phyloP scores from a whole-genome alignment of 345 rosid genomes.

The Leavenworthia alabamica region DNA sequence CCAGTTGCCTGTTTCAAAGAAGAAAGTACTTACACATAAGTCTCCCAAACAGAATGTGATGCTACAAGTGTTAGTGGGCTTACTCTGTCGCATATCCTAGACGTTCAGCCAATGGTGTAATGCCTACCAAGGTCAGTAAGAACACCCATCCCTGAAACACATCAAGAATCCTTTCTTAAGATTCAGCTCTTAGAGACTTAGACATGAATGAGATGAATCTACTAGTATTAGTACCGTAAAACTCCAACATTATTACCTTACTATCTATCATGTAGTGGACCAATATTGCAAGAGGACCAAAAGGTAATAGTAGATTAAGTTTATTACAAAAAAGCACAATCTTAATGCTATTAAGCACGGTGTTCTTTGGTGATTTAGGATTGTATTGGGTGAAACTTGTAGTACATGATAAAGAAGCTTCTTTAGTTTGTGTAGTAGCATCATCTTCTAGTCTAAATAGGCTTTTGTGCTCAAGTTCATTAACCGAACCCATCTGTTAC shows the following conservation, averaged over 20 bases:
- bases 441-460: conserved; percentile 28
- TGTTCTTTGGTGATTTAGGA: conserved; percentile 29
- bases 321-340: conserved; percentile 67
- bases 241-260: conserved; percentile 69
- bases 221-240: neutral
- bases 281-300: conserved; percentile 86
- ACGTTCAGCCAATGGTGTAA: conserved; percentile 95
- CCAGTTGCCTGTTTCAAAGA: conserved; percentile 68
- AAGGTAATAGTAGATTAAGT: conserved; percentile 72
- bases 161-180: conserved; percentile 2
- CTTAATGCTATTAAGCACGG: conserved; percentile 25
- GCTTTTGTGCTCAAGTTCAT: conserved; percentile 31
- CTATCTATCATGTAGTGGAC: conserved; percentile 49
- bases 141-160: conserved; percentile 87
- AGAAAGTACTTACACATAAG: conserved; percentile 3
- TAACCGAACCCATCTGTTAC: conserved; percentile 33
- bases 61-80: conserved; percentile 29
- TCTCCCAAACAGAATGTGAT: neutral
- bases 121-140: conserved; percentile 77
- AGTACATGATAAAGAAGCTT: conserved; percentile 22
- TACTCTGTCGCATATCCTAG: conserved; percentile 99
- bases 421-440: conserved; percentile 14
- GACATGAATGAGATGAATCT: neutral
- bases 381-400: neutral
- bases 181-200: conserved; percentile 2